Evolutionary conservation across 345 rosid species (phyloP), one percentile per base, ranked within the genome.

Genomic region (Eutrema heterophyllum): DNA sequence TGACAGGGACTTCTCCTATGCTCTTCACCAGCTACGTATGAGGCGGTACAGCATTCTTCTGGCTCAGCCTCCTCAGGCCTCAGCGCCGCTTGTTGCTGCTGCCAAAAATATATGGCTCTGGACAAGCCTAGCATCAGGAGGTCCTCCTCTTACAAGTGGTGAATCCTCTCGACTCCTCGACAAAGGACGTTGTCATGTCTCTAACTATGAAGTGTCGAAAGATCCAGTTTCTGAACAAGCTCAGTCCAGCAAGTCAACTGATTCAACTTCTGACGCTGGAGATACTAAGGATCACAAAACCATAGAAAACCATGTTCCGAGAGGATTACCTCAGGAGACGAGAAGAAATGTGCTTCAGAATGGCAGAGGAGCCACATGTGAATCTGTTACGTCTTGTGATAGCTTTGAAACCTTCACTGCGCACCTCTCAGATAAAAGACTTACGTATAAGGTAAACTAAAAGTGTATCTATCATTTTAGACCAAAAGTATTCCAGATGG

Each of bases 1-100:
- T 9, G 98, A 92, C 29, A 82, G 93, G 24, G 98, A 92, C 70
- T 92, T 90, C 74, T 87, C 96, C 1, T 82, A 88, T 26, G 98
- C 97, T 41, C 98, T 92, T 56, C 98, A 90, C 64, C 95, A 88
- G 78, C 81, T 90, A 78, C 83, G 98, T 3, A 86, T 92, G 97
- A 83, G 91, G 76, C 83, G 89, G 71, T 92, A 92, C 61, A 90
- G 83, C 71, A 92, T 92, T 79, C 93, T 92, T 29, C 70, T 92
- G 54, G 98, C 98, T 12, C 95, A 87, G 72, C 98, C 98, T 21
- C 83, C 71, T 12, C 77, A 39, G 15, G 95, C 91, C 10, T 88
- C 98, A 0, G 89, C 79, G 46, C 88, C 98, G 0, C 91, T 92
- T 9, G 68, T 90, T 39, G 87, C 91, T 52, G 98, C 98, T 12